Evolutionary conservation across 129 eudicot genomes (phyloP), one percentile per base, ranked within the genome.

Genomic region (Centella asiatica): DNA sequence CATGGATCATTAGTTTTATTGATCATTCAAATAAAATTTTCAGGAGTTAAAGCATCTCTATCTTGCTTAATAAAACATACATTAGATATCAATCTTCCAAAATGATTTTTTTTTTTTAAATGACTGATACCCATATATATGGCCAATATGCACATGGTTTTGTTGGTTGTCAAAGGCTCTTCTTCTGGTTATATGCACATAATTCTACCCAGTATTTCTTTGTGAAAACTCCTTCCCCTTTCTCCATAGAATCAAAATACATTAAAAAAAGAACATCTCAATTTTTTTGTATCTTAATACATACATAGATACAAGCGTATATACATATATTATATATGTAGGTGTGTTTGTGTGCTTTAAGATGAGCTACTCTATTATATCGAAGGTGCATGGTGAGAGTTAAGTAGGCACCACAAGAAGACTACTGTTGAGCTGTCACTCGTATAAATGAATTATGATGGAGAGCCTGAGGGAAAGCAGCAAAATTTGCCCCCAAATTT

Each of bases 341-440:
- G 15, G 13, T 42, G 15, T 12, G 15, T 37, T n/a, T n/a, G n/a
- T 37, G 12, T 10, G 28, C 10, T 26, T 28, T 28, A 54, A 25
- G 19, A 23, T 31, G 17, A 17, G 13, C 7, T 3, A 6, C 10
- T 17, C n/a, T 53, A 50, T 57, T n/a, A 17, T 18, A 12, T 29
- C 44, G 18, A 31, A 17, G 19, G 12, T 31, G 23, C 28, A 37
- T 37, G 42, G 42, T 37, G 14, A n/a, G 60, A 34, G 40, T 5
- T 55, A n/a, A 5, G 18, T 17, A 57, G 62, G 40, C 42, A 44
- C 62, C 62, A 42, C 32, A 26, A 57, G 62, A 57, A 32, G 27
- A 57, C 7, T 42, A 32, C 27, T 57, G 44, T 19, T 57, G 62
- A 24, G 62, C 31, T 57, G 62, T 57, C 62, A 57, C 62, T 57